Evolutionary conservation across 805 yeast species (phyloP), one percentile per base, ranked within the genome.

Genomic region (Saturnispora sanitii): DNA sequence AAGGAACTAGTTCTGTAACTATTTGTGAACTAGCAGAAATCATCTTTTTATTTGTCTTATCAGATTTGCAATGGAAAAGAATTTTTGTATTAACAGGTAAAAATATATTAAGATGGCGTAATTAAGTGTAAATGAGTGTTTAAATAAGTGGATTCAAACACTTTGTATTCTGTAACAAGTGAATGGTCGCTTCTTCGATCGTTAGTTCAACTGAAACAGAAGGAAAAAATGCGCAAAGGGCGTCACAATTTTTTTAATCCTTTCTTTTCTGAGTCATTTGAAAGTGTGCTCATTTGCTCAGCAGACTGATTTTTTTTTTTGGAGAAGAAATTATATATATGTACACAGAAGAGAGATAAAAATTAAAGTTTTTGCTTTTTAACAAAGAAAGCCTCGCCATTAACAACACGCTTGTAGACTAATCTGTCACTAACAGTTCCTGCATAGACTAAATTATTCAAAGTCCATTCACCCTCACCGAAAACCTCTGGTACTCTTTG

Each of bases 401-500:
- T 60, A 4, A 53, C 50, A 3, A 45, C 47, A 34, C 64, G 44
- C 11, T 49, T 47, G 41, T 49, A 61, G 1, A 49, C 54, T 6
- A 60, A 33, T 25, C 61, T 44, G 22, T 59, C 61, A 7, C 53
- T 38, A 6, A 61, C 60, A 2, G 60, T 58, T 3, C 58, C 61
- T 2, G 63, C 78, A 61, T 45, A 65, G 47, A 65, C 77, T 64
- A 65, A 55, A 47, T 61, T 64, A 28, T 67, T 60, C 1, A 70
- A 64, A 1, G 68, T 61, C 77, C 78, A 74, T 15, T 58, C 57
- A 1, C 79, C 79, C 28, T 47, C 57, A 15, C 61, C 64, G 49
- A 66, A 81, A 1, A 82, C 67, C 13, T 49, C 55, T 13, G 61
- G 61, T 4, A 51, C 38, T 28, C 47, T 49, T 48, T 77, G 79